These are phyloP conservation scores for Flaveria linearis DNA, from an alignment of 129 eudicot species.

Conservation along the genomic window DNA sequence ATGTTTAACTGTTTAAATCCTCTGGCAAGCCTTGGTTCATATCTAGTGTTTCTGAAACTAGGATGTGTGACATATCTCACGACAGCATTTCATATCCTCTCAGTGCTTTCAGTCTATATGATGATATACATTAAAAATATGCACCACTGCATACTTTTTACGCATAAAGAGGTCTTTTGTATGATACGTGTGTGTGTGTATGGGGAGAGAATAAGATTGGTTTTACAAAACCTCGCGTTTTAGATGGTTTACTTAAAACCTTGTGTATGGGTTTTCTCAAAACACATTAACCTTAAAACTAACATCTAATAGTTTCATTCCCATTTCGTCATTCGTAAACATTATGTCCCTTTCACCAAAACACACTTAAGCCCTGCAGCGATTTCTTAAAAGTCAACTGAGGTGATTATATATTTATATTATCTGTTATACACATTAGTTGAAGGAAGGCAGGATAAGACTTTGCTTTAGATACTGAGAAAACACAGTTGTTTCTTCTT, in stretches of 20 bases:
- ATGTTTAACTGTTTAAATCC: not conserved
- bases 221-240: not conserved
- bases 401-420: not conserved
- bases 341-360: not conserved
- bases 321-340: not conserved
- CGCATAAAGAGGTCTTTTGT: not conserved
- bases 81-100: not conserved
- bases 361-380: not conserved
- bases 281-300: not conserved
- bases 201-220: not conserved
- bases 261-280: not conserved
- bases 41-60: slow-evolving; percentile 12
- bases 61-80: not conserved
- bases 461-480: not conserved
- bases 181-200: not conserved
- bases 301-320: not conserved
- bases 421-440: not conserved
- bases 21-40: slow-evolving; percentile 1
- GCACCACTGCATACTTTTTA: not conserved
- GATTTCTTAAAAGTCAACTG: not conserved
- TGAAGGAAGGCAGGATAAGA: slow-evolving; percentile 4
- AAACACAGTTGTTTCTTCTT: slow-evolving; percentile 11
- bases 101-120: not conserved
- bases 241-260: not conserved
- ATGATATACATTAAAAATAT: slow-evolving; percentile 4